Evolutionary conservation across 202 grass and related monocot genomes (phyloP).

Genomic region (Brachypodium distachyon): DNA sequence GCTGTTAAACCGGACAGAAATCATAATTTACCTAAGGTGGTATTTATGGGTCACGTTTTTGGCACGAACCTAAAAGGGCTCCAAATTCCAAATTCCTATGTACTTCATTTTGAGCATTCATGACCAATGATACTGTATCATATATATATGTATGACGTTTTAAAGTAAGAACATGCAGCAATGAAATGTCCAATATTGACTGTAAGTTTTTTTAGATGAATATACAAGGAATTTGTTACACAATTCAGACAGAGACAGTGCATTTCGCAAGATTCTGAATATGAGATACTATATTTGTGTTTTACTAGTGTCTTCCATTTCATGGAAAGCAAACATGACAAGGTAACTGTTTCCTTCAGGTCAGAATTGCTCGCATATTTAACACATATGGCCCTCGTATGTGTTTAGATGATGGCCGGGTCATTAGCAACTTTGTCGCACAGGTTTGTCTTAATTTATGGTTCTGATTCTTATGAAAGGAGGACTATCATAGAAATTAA

Average conservation of each 20-base stretch:
- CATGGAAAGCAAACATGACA: conserved; percentile 11
- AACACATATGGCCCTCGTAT: conserved; percentile 97
- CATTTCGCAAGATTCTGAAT: not conserved
- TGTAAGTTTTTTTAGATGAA: not conserved
- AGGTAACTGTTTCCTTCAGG: conserved; percentile 37
- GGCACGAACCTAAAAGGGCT: not conserved
- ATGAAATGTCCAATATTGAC: not conserved
- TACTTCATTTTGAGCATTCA: not conserved
- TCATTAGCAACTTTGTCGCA: conserved; percentile 97
- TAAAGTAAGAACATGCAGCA: not conserved
- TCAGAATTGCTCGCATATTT: conserved; percentile 96
- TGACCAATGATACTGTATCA: not conserved
- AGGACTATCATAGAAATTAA: not conserved
- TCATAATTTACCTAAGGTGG: not conserved
- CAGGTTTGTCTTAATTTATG: conserved; percentile 48
- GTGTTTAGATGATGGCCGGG: conserved; percentile 94
- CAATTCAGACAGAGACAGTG: not conserved
- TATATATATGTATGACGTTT: not conserved
- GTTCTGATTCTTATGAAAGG: not conserved
- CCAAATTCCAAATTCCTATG: not conserved
- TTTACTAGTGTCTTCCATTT: not conserved
- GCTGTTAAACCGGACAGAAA: not conserved
- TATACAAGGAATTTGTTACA: not conserved
- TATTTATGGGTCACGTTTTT: not conserved
- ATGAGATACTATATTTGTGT: not conserved